These are phyloP conservation scores for Yarrowia divulgata DNA, from an alignment of 805 yeast genomes.

Conservation along the genomic window DNA sequence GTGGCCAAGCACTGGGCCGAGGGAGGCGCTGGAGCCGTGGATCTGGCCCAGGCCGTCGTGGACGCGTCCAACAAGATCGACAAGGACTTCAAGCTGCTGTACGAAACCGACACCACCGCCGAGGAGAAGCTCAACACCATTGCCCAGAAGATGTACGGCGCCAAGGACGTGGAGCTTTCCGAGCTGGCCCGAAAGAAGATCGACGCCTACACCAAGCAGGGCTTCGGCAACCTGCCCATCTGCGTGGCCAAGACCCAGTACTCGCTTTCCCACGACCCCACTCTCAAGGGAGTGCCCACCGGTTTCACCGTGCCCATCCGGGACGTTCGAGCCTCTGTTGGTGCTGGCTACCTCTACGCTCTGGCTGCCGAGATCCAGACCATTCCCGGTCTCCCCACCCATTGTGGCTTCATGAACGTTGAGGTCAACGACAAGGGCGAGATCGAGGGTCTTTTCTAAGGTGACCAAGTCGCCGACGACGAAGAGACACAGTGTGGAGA, in stretches of 20 bases:
- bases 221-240: constrained; percentile 88
- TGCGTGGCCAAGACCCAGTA: constrained; percentile 98
- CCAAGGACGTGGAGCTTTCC: constrained; percentile 79
- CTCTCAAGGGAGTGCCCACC: constrained; percentile 91
- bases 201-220: constrained; percentile 82
- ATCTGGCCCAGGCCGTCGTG: constrained; percentile 82
- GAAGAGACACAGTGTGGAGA: no score
- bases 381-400: constrained; percentile 95
- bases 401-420: constrained; percentile 95
- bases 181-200: constrained; percentile 84
- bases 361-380: constrained; percentile 97
- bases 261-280: constrained; percentile 92
- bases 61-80: constrained; percentile 63
- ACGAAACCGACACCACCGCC: constrained; percentile 69
- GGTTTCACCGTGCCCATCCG: constrained; percentile 94
- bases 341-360: constrained; percentile 97
- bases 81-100: constrained; percentile 68
- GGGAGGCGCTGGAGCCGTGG: constrained; percentile 91
- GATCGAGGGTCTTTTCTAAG: constrained; percentile 86
- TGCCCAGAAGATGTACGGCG: constrained; percentile 93
- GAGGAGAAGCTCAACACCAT: constrained; percentile 81
- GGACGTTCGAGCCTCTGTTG: constrained; percentile 91
- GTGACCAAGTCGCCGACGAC: no score
- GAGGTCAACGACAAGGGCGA: constrained; percentile 93
- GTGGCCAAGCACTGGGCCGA: constrained; percentile 93